Base-by-base conservation (phyloP, 2,329 filamentous ascomycete species). In the Aspergillus pseudoterreus region DNA sequence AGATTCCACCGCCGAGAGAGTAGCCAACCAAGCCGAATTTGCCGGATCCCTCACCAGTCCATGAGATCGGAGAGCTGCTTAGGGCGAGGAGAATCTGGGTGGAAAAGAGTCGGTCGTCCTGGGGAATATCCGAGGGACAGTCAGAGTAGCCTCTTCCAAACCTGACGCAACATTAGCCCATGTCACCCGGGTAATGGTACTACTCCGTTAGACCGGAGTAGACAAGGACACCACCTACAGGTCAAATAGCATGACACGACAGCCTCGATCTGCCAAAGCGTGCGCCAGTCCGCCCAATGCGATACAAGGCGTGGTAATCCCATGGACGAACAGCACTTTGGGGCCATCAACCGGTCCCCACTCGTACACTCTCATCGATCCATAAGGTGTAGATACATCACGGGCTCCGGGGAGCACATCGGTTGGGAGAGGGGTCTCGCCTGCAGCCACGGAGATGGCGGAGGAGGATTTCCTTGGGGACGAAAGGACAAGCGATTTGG, bases 161-260 rank as follows among this genome's bases (percentile, higher is more conserved):
- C 8, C 70, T 72, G 30, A 19, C 36, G 14, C 10, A 4, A 39
- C 27, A 45, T 54, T 45, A 59, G 47, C 24, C 10, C 21, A n/a
- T 9, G 17, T 17, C 8, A 27, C 21, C 14, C 19, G 12, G n/a
- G 11, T 30, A 9, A 30, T 10, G 27, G 27, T 30, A 10, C 27
- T 30, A 30, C 27, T 19, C 19, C 19, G 19, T 19, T 19, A 2
- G 19, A 19, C 19, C 19, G 19, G 19, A 1, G 19, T 19, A 19
- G 19, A 9, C 27, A 30, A 30, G 27, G 24, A 24, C 24, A 19
- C 36, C 19, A 61, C 63, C 14, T 61, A 76, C 79, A 70, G 71
- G 82, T 83, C 85, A 64, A 92, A 90, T 1, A 92, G 72, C 81
- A 95, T 86, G 2, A 95, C 89, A 54, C 90, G 78, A 67, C 82